phyloP scores from a whole-genome alignment of 163 green algal genomes.

The Prototheca wickerhamii region DNA sequence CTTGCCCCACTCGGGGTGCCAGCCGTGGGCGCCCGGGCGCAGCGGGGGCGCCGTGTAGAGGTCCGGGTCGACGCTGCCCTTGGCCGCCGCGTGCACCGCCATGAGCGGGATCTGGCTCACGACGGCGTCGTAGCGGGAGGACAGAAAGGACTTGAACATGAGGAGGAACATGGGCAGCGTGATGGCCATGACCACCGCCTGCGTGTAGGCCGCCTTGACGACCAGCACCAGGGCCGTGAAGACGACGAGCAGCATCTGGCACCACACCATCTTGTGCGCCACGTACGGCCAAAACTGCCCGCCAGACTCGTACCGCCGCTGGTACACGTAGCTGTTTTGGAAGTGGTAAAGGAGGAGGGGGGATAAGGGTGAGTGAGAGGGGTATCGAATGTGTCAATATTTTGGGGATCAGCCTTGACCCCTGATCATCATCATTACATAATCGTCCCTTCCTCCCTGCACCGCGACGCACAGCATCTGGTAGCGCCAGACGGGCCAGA shows the following conservation, averaged over 20 bases:
- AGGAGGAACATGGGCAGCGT: constrained; percentile 15
- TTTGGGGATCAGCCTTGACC: neutral
- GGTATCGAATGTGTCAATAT: neutral
- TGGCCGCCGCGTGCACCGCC: constrained; percentile 18
- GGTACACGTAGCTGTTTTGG: constrained; percentile 22
- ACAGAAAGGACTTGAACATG: constrained; percentile 16
- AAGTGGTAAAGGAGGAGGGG: neutral
- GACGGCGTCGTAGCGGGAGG: constrained; percentile 33
- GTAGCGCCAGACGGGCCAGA: constrained; percentile 48
- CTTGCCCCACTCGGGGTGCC: constrained; percentile 34
- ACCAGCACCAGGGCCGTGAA: constrained; percentile 8
- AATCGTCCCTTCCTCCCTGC: no score
- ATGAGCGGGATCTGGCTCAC: constrained; percentile 39
- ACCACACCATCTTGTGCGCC: constrained; percentile 20
- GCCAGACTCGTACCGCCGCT: constrained; percentile 30
- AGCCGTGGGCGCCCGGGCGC: constrained; percentile 13
- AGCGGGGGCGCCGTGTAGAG: constrained; percentile 42
- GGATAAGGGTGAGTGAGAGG: neutral
- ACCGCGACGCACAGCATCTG: constrained; percentile 45
- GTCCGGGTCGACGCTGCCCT: constrained; percentile 23
- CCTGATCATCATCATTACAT: no score
- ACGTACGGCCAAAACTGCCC: constrained; percentile 30
- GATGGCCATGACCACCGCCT: constrained; percentile 17
- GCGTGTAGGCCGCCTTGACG: constrained; percentile 23
- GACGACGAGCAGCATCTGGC: constrained; percentile 6